Evolutionary conservation across 352 stramenopile species (phyloP).

Genomic region (Globisporangium carolinianum): DNA sequence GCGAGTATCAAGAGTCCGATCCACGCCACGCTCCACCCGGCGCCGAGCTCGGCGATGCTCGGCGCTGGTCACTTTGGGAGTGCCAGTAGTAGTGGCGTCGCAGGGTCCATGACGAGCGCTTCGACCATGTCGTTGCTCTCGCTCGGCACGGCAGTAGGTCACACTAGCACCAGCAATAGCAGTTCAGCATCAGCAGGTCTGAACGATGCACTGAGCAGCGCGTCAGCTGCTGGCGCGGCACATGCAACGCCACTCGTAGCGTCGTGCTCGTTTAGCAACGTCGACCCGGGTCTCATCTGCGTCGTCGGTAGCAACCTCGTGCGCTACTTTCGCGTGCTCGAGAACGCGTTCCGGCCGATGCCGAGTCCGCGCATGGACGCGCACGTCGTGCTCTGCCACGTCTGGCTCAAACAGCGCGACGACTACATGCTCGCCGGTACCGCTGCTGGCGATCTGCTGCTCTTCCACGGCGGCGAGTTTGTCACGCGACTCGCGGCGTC

Average conservation of each 20-base stretch:
- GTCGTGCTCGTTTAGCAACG: conserved; percentile 83
- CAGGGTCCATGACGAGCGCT: conserved; percentile 12
- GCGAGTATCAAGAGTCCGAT: conserved; percentile 68
- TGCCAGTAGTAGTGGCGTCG: conserved; percentile 6
- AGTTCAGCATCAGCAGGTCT: neutral
- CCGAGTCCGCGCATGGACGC: conserved; percentile 67
- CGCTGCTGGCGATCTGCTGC: conserved; percentile 68
- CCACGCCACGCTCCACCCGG: conserved; percentile 36
- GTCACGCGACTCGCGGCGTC: conserved; percentile 46
- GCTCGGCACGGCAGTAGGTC: conserved; percentile 2
- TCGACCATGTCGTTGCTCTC: conserved; percentile 20
- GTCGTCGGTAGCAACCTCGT: conserved; percentile 77
- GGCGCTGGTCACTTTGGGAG: conserved; percentile 23
- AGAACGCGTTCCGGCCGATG: conserved; percentile 81
- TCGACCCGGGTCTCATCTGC: conserved; percentile 84
- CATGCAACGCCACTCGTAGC: conserved; percentile 35
- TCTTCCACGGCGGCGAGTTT: conserved; percentile 83
- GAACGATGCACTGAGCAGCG: conserved; percentile 1
- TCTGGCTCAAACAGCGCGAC: conserved; percentile 88
- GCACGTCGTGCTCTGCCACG: conserved; percentile 75
- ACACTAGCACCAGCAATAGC: neutral
- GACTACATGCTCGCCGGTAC: conserved; percentile 87
- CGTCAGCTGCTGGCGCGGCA: neutral
- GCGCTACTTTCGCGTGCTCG: conserved; percentile 88
- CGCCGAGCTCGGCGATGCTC: conserved; percentile 42